phyloP scores from a whole-genome alignment of 1,284 basidiomycete genomes.

The Flammula alnicola region DNA sequence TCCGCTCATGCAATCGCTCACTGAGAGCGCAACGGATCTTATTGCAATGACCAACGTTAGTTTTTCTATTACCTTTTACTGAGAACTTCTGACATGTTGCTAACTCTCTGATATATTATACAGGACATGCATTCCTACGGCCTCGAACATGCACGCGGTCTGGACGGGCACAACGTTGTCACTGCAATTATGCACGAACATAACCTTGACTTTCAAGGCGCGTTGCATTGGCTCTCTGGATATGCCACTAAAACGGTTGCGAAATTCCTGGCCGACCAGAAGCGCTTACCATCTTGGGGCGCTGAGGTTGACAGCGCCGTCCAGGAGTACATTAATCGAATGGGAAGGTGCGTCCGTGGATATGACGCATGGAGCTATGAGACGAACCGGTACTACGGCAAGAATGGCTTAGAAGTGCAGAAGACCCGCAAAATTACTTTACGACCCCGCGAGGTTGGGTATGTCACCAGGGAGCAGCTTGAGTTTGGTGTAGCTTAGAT shows the following conservation, averaged over 20 bases:
- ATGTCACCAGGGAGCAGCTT: constrained; percentile 21
- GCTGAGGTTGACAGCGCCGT: constrained; percentile 29
- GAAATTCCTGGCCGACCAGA: constrained; percentile 28
- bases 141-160: constrained; percentile 34
- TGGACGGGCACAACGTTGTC: constrained; percentile 37
- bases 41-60: constrained; percentile 35
- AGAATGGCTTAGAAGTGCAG: constrained; percentile 33
- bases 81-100: background rate
- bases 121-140: constrained; percentile 42
- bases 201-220: constrained; percentile 28
- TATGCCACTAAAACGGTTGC: constrained; percentile 27
- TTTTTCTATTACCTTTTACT: constrained; percentile 2
- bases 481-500: constrained; percentile 4
- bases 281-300: constrained; percentile 32
- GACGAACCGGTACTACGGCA: constrained; percentile 37
- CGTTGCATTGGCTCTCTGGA: constrained; percentile 34
- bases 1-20: constrained; percentile 29
- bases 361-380: constrained; percentile 40
- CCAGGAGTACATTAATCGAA: constrained; percentile 30
- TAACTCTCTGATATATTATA: background rate
- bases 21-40: constrained; percentile 30
- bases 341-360: constrained; percentile 35
- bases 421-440: constrained; percentile 27
- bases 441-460: constrained; percentile 15
- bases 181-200: constrained; percentile 36